A percentile compares a stretch with the other conserved stretches of the same genome.
Conservation (phyloP, 176 grass and related monocot species). For the Otatea glauca region DNA sequence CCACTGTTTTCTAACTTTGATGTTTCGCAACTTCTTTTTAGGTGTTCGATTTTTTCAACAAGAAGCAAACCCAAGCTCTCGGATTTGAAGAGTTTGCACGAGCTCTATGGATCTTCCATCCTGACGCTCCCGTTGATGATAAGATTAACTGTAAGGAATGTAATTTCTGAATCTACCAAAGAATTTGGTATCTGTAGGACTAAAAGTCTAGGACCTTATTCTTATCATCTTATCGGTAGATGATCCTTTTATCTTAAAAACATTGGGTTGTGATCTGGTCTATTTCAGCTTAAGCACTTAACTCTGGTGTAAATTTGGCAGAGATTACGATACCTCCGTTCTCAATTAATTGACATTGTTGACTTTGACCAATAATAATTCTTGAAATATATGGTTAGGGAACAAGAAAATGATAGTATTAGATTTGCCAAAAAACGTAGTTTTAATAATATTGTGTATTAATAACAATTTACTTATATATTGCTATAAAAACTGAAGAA, state of each 20-base stretch:
- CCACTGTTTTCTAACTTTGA: background rate
- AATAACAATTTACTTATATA: background rate
- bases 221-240: too few relatives aligned
- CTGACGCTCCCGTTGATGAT: slow-evolving; percentile 39
- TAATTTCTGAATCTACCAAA: background rate
- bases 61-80: slow-evolving; percentile 39
- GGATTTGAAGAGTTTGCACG: slow-evolving; percentile 63
- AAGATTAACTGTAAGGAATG: slow-evolving; percentile 55
- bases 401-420: background rate
- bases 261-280: too few relatives aligned
- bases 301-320: background rate
- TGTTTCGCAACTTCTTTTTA: background rate
- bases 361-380: background rate
- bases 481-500: background rate
- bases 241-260: too few relatives aligned
- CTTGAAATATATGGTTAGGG: background rate
- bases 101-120: slow-evolving; percentile 67
- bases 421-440: background rate
- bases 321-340: background rate
- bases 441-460: background rate
- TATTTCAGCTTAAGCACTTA: too few relatives aligned
- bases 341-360: background rate
- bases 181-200: background rate
- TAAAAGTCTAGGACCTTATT: background rate
- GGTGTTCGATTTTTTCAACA: slow-evolving; percentile 68